Conservation (phyloP, 306 rosid genomes). For the Dryas octopetala region DNA sequence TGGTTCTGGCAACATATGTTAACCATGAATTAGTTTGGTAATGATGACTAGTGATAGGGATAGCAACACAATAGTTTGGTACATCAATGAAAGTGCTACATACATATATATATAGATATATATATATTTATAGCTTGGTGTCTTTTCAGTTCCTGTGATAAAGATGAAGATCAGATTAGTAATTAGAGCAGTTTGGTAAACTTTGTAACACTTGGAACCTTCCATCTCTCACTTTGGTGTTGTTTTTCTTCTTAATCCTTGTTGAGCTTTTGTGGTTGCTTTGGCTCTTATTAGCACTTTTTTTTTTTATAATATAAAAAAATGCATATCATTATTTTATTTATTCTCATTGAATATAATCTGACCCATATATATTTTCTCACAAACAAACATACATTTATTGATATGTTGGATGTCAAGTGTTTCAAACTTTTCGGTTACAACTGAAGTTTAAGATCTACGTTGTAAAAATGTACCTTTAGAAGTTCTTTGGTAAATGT, state of each 20-base stretch:
- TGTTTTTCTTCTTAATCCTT: background rate
- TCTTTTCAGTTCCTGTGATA: no score
- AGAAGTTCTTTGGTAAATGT: background rate
- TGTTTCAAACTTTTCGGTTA: background rate
- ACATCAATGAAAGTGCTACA: no score
- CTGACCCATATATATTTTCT: background rate
- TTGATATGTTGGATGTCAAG: conserved; percentile 4
- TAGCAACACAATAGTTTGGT: no score
- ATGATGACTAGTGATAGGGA: no score
- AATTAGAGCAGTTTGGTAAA: no score
- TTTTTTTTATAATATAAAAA: background rate
- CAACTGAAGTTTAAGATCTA: background rate
- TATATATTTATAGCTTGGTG: no score
- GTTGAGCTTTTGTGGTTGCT: background rate
- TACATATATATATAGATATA: no score
- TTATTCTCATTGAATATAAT: background rate
- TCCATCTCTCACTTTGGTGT: background rate
- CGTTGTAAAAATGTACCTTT: background rate
- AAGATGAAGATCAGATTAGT: no score
- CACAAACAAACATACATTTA: no score
- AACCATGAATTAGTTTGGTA: no score
- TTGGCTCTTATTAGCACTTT: background rate
- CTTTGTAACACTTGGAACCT: no score
- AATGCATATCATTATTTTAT: background rate
- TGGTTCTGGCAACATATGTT: no score